Evolutionary conservation across 2,329 filamentous ascomycete species (phyloP).

Genomic region (Alternaria gansuensis): DNA sequence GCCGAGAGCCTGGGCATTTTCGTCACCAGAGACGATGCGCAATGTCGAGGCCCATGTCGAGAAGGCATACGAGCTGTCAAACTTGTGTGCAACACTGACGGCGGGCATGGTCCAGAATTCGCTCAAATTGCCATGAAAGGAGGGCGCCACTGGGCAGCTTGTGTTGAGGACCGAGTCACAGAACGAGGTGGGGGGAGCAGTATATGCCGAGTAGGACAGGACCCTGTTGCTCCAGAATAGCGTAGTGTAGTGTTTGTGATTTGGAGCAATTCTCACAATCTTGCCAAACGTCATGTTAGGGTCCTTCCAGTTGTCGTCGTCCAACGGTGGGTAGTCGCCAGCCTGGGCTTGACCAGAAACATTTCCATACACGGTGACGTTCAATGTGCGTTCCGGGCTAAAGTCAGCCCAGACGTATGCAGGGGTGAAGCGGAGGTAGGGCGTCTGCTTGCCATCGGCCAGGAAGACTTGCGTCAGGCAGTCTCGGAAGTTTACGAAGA

Average conservation of each 20-base stretch:
- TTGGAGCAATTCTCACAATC: slow-evolving; percentile 71
- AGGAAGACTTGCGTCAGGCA: slow-evolving; percentile 70
- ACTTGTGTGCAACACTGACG: slow-evolving; percentile 76
- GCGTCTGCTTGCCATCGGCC: slow-evolving; percentile 65
- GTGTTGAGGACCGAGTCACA: slow-evolving; percentile 65
- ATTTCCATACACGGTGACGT: slow-evolving; percentile 87
- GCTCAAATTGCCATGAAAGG: slow-evolving; percentile 68
- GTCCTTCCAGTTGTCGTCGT: slow-evolving; percentile 69
- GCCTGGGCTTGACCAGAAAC: slow-evolving; percentile 75
- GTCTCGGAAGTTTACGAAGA: slow-evolving; percentile 81
- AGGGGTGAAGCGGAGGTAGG: slow-evolving; percentile 81
- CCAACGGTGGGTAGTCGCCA: slow-evolving; percentile 66
- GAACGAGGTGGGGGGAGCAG: slow-evolving; percentile 64
- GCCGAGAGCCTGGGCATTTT: slow-evolving; percentile 69
- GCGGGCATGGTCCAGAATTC: slow-evolving; percentile 69
- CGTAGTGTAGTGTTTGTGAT: slow-evolving; percentile 72
- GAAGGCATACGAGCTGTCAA: slow-evolving; percentile 86
- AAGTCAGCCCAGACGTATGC: slow-evolving; percentile 78
- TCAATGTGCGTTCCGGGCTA: slow-evolving; percentile 70
- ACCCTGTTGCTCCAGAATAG: slow-evolving; percentile 76
- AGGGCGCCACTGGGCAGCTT: slow-evolving; percentile 77
- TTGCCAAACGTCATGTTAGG: slow-evolving; percentile 73
- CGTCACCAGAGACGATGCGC: slow-evolving; percentile 77
- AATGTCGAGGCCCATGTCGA: slow-evolving; percentile 80
- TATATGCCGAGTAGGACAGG: slow-evolving; percentile 77